Base-by-base conservation (phyloP, 2,329 filamentous ascomycete species). In the Neonectria neomacrospora region DNA sequence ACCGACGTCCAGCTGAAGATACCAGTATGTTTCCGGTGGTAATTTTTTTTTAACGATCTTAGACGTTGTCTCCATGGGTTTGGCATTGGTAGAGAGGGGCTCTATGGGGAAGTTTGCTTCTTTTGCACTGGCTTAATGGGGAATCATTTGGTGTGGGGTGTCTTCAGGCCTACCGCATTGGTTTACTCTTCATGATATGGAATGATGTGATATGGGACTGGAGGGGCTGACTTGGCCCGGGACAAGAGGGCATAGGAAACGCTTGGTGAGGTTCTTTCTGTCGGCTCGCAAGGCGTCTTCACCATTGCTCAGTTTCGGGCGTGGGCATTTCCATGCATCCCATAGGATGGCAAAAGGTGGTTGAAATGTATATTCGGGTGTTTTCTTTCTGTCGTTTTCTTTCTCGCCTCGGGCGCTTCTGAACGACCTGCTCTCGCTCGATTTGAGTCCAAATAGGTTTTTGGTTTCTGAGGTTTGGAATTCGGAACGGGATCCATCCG, bases 71-170 rank as follows among this genome's bases (percentile, higher is more conserved):
- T 61, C 39, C 23, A 54, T 64, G 57, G 44, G 32, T 53, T 64
- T 64, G 55, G 60, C 67, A 61, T 65, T 45, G 65, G 65, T 68
- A 67, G 65, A 73, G 63, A 56, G 53, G 62, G 58, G 48, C 51
- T 61, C 52, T 65, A 53, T 66, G 63, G 37, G 65, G 50, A 63
- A 57, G 58, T 54, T 55, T 71, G 57, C 55, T 69, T 68, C 54
- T 63, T 63, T 71, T 58, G 47, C 62, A 62, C 63, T 58, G 68
- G 64, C 50, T 71, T 73, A 73, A 73, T 73, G 68, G 63, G 58
- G 65, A 63, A 52, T 61, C 56, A 61, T 70, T 70, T 69, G 56
- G 59, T 57, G 64, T 57, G 63, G 30, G 60, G 54, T 48, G 48
- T 62, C 58, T 34, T 50, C 58, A 56, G 65, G 60, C 58, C 58